Conservation (phyloP, 495 filamentous ascomycete species). For the Aspergillus leporis region DNA sequence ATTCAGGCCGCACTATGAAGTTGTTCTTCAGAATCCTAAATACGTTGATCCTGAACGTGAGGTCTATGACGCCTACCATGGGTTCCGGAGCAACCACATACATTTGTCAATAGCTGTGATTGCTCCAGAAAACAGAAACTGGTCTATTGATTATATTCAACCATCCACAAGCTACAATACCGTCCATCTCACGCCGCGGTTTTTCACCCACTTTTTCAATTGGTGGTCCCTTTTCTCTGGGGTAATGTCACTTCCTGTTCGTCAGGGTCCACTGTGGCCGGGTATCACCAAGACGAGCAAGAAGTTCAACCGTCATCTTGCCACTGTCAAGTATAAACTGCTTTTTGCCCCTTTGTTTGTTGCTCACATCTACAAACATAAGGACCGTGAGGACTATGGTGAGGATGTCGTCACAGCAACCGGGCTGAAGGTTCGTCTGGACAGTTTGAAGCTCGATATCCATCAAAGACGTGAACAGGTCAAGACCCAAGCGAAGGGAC, state of each 20-base stretch:
- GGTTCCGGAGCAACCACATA: constrained; percentile 93
- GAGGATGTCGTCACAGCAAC: constrained; percentile 85
- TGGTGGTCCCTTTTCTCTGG: constrained; percentile 98
- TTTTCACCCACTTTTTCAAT: constrained; percentile 97
- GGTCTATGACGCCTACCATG: constrained; percentile 87
- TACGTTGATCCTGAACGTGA: constrained; percentile 60
- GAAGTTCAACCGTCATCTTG: constrained; percentile 95
- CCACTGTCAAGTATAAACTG: constrained; percentile 96
- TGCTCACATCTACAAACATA: constrained; percentile 97
- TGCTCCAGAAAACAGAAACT: constrained; percentile 74
- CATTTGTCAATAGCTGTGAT: constrained; percentile 88
- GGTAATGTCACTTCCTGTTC: constrained; percentile 90
- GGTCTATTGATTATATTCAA: constrained; percentile 69
- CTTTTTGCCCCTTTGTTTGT: constrained; percentile 90
- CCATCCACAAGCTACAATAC: constrained; percentile 90
- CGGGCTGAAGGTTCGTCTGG: constrained; percentile 87
- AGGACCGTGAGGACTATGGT: constrained; percentile 83
- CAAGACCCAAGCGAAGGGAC: constrained; percentile 71
- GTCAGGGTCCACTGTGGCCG: constrained; percentile 88
- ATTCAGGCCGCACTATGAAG: constrained; percentile 90
- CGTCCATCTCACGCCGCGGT: constrained; percentile 86
- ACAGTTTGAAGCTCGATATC: constrained; percentile 94
- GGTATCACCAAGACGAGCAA: constrained; percentile 94
- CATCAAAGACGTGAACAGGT: constrained; percentile 94
- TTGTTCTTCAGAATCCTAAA: constrained; percentile 78